Evolutionary conservation across 2,329 filamentous ascomycete species (phyloP), one percentile per base, ranked within the genome.

Genomic region (Aureobasidium pullulans): DNA sequence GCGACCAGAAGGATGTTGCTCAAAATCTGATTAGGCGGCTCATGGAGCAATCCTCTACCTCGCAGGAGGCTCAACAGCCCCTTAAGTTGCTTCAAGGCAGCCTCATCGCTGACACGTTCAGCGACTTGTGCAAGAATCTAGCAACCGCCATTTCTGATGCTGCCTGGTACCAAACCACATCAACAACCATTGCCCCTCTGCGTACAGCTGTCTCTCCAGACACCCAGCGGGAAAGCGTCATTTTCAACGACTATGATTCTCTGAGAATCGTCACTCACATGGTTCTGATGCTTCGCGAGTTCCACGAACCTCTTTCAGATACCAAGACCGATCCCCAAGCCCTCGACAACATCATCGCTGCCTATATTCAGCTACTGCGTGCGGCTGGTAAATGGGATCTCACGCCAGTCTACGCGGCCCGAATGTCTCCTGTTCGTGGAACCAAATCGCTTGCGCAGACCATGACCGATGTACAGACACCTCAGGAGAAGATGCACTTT

Each of bases 371-470:
- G 66, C 86, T 88, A 62, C 76, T 99, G 39, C 84, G 89, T 44
- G 79, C 87, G 48, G 83, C 84, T 15, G 84, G 85, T 36, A 83
- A 94, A 58, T 84, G 88, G 61, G 86, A 93, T 63, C 76, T 94
- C 43, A 88, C 96, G 59, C 92, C 94, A 0, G 77, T 96, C 0
- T 99, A 99, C 71, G 92, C 89, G 63, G 90, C 90, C 8, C 86
- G 90, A 66, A 78, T 99, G 11, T 79, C 83, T 9, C 75, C 79
- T 6, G 77, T 83, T 11, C 81, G 87, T 63, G 81, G 82, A 62
- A 85, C 90, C 65, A 81, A 85, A 58, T 86, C 87, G 15, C 79
- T 99, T 50, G 89, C 87, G 60, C 82, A 84, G 56, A 88, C 95
- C 59, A 76, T 96, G 59, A 86, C 91, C 52, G 83, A 89, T 47